Conservation (phyloP, 1,139 yeast genomes). For the Arxiozyma telluris region DNA sequence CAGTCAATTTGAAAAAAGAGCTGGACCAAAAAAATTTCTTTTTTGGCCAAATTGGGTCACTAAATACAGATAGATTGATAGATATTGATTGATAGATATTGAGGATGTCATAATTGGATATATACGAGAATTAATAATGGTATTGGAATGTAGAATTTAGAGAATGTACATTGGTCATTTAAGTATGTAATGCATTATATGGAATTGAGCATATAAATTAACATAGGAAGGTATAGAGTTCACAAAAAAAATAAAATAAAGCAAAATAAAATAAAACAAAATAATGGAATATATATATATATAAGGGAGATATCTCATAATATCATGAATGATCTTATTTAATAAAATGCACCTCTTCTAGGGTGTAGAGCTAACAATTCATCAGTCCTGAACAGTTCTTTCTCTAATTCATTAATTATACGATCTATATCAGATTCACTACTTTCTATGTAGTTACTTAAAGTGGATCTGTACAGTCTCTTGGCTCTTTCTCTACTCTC, state of each 20-base stretch:
- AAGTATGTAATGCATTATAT: not conserved
- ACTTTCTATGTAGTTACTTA: slow-evolving; percentile 10
- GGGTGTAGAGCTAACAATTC: slow-evolving; percentile 14
- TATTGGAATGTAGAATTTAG: too few relatives aligned
- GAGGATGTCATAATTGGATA: not conserved
- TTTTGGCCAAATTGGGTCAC: not conserved
- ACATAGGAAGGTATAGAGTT: not conserved
- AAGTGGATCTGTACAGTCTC: slow-evolving; percentile 14
- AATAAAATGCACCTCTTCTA: slow-evolving; percentile 15
- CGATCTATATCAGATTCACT: slow-evolving; percentile 13
- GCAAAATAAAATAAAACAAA: too few relatives aligned
- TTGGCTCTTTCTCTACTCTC: slow-evolving; percentile 17
- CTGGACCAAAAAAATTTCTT: not conserved
- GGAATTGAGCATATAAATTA: too few relatives aligned
- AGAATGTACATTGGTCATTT: not conserved
- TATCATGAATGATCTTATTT: not conserved
- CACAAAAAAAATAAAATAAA: too few relatives aligned
- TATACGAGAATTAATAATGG: too few relatives aligned
- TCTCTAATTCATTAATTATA: slow-evolving; percentile 11
- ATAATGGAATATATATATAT: too few relatives aligned
- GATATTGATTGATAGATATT: not conserved
- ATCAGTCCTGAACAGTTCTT: slow-evolving; percentile 14
- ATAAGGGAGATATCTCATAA: not conserved
- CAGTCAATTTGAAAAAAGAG: not conserved
- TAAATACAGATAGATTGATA: too few relatives aligned